Evolutionary conservation across 768 basidiomycete genomes (phyloP).

Genomic region (Mycena olivaceomarginata): DNA sequence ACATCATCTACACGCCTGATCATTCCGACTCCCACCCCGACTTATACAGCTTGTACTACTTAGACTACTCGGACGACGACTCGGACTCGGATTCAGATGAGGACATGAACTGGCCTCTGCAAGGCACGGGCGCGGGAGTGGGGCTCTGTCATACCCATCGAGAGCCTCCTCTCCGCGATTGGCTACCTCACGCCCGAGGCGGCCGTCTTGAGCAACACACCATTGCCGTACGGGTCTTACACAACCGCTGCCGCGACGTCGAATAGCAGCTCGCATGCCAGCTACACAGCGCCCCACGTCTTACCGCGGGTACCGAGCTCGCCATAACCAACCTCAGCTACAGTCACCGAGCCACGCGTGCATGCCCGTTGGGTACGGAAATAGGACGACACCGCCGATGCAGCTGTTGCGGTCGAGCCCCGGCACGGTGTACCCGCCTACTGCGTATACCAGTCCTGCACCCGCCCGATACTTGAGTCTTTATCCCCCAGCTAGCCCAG

Average conservation of each 20-base stretch:
- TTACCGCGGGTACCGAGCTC: neutral
- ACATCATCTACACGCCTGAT: slow-evolving; percentile 29
- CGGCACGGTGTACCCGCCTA: slow-evolving; percentile 9
- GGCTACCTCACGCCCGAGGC: slow-evolving; percentile 37
- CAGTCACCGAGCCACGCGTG: slow-evolving; percentile 19
- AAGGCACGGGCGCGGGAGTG: no score
- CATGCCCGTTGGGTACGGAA: slow-evolving; percentile 17
- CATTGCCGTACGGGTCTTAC: slow-evolving; percentile 33
- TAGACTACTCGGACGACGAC: slow-evolving; percentile 19
- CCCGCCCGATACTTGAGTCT: slow-evolving; percentile 8
- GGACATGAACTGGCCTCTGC: slow-evolving; percentile 3
- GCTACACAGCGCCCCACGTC: slow-evolving; percentile 12
- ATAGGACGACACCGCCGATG: slow-evolving; percentile 14
- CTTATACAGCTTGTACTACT: neutral
- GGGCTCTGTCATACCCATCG: slow-evolving; percentile 29
- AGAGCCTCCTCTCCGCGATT: slow-evolving; percentile 29
- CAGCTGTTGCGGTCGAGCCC: slow-evolving; percentile 14
- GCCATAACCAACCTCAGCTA: no score
- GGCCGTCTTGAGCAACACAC: slow-evolving; percentile 20
- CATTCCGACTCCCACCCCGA: no score
- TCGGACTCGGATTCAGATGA: neutral
- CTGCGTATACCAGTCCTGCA: slow-evolving; percentile 11
- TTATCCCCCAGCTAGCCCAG: slow-evolving; percentile 1
- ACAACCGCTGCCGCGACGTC: slow-evolving; percentile 17
- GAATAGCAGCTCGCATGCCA: neutral